phyloP scores from a whole-genome alignment of 2,329 filamentous ascomycete genomes.

The Zymoseptoria crescenta region DNA sequence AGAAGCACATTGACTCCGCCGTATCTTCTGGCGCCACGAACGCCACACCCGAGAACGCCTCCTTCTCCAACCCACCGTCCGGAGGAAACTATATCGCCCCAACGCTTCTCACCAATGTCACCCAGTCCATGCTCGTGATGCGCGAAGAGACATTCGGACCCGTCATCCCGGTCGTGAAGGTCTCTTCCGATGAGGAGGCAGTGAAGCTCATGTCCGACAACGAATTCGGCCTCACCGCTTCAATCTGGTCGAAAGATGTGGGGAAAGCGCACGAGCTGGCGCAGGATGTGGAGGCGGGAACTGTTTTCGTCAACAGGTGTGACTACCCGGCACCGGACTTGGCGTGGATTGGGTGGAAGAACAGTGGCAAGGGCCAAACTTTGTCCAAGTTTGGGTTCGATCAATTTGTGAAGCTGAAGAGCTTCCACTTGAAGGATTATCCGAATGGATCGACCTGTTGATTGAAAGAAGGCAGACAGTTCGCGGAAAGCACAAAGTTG shows the following conservation, averaged over 20 bases:
- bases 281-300: conserved; percentile 80
- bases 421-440: conserved; percentile 82
- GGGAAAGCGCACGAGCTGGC: conserved; percentile 66
- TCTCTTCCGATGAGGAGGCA: conserved; percentile 72
- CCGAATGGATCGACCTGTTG: conserved; percentile 34
- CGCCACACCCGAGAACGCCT: conserved; percentile 71
- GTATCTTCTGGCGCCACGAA: conserved; percentile 75
- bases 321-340: conserved; percentile 76
- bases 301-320: conserved; percentile 90
- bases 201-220: conserved; percentile 86
- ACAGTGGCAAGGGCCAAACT: conserved; percentile 86
- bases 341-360: conserved; percentile 77
- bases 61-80: conserved; percentile 63
- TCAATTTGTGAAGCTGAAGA: conserved; percentile 94
- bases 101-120: conserved; percentile 69
- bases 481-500: too few relatives aligned
- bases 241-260: conserved; percentile 90
- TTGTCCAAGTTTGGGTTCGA: conserved; percentile 87
- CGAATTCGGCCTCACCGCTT: conserved; percentile 89
- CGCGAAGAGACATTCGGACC: conserved; percentile 92
- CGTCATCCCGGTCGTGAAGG: conserved; percentile 83
- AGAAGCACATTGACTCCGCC: conserved; percentile 73
- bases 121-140: conserved; percentile 82
- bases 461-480: not conserved
- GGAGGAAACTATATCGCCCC: conserved; percentile 85